phyloP scores from a whole-genome alignment of 2,329 filamentous ascomycete genomes.

The Pseudocercospora musae region DNA sequence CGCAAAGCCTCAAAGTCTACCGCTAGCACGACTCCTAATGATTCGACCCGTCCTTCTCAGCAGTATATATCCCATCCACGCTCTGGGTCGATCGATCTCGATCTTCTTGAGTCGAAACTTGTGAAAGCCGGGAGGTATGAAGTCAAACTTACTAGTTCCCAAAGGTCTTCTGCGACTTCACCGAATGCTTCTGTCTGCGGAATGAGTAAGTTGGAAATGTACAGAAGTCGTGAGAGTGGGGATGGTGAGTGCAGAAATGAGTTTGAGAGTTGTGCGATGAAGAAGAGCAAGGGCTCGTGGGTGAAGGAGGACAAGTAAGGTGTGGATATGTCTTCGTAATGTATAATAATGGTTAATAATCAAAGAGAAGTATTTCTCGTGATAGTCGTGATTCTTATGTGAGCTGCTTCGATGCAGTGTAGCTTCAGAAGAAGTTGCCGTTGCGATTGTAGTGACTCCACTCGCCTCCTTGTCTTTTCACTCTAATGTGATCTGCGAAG shows the following conservation, averaged over 20 bases:
- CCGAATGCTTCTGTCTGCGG: background rate
- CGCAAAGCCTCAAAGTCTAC: background rate
- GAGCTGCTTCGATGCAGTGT: too few relatives aligned
- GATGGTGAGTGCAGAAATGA: background rate
- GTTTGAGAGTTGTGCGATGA: background rate
- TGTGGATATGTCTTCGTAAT: background rate
- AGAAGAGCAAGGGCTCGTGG: background rate
- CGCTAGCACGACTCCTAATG: background rate
- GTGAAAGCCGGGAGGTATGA: constrained; percentile 9
- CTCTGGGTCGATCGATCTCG: constrained; percentile 9
- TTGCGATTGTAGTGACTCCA: background rate
- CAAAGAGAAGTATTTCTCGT: background rate
- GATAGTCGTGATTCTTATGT: background rate
- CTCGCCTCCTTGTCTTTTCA: background rate
- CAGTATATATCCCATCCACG: background rate
- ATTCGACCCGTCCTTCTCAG: background rate
- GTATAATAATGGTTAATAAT: background rate
- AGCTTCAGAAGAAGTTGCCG: background rate
- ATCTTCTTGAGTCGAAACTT: constrained; percentile 1
- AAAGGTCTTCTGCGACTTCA: background rate
- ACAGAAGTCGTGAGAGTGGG: background rate
- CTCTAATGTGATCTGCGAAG: background rate
- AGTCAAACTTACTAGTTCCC: background rate
- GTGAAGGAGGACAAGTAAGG: background rate
- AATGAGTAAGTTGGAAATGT: background rate